Evolutionary conservation across 306 rosid species (phyloP).

Genomic region (Vigna unguiculata): DNA sequence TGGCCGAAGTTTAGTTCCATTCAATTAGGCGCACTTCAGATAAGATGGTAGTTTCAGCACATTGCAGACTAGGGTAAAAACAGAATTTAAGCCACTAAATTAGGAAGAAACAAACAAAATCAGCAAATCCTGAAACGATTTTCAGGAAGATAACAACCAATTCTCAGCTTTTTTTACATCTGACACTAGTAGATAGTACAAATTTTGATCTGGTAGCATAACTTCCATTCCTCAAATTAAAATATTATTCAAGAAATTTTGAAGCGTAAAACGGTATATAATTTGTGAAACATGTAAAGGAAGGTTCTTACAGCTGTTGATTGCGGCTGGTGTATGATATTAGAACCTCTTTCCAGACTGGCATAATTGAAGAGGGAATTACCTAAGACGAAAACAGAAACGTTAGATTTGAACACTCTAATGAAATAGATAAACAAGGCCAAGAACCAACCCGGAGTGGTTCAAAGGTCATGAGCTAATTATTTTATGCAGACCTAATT

Average conservation of each 20-base stretch:
- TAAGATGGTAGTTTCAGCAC: slow-evolving; percentile 6
- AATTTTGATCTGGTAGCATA: slow-evolving; percentile 3
- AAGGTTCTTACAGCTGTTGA: slow-evolving; percentile 57
- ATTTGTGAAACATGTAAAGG: slow-evolving; percentile 35
- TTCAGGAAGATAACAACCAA: slow-evolving; percentile 22
- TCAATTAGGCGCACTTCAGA: slow-evolving; percentile 21
- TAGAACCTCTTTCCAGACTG: slow-evolving; percentile 55
- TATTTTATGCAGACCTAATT: neutral
- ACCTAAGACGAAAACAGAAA: slow-evolving; percentile 47
- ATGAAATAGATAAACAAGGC: neutral
- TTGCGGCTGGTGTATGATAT: slow-evolving; percentile 46
- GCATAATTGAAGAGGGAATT: slow-evolving; percentile 55
- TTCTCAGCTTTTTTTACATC: slow-evolving; percentile 6
- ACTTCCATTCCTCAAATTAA: slow-evolving; percentile 13
- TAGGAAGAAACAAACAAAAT: slow-evolving; percentile 20
- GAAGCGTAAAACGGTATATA: neutral
- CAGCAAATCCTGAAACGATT: slow-evolving; percentile 13
- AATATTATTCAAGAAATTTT: slow-evolving; percentile 29
- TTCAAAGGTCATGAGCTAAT: neutral
- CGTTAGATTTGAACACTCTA: neutral
- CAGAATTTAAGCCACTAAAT: slow-evolving; percentile 19
- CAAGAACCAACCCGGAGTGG: neutral
- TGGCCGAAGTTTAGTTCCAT: slow-evolving; percentile 24
- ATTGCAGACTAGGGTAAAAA: neutral
- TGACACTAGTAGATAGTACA: neutral